Evolutionary conservation across 1,284 basidiomycete genomes (phyloP).

Genomic region (Coniferiporia weirii): DNA sequence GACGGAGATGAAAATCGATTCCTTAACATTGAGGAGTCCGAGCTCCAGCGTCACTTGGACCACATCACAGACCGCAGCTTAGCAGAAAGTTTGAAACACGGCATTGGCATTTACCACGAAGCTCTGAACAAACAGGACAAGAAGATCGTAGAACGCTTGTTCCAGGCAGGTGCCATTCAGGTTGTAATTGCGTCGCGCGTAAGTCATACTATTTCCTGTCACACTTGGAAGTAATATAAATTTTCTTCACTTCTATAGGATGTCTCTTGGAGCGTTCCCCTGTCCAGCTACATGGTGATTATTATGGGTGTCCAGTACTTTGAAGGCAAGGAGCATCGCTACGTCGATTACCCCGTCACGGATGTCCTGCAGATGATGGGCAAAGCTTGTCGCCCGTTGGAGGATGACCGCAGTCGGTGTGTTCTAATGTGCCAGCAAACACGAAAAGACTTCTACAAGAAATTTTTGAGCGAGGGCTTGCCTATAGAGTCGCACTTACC

Average conservation of each 20-base stretch:
- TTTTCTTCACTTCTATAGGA: constrained; percentile 46
- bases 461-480: constrained; percentile 95
- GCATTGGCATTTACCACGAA: constrained; percentile 96
- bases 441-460: constrained; percentile 97
- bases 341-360: constrained; percentile 96
- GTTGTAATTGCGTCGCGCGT: constrained; percentile 92
- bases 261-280: constrained; percentile 91
- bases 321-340: constrained; percentile 95
- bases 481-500: constrained; percentile 94
- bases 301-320: constrained; percentile 98
- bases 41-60: constrained; percentile 86
- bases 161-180: constrained; percentile 92
- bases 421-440: constrained; percentile 97
- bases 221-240: constrained; percentile 1
- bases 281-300: constrained; percentile 94
- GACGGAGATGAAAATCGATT: constrained; percentile 85
- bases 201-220: constrained; percentile 20
- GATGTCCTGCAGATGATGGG: constrained; percentile 99
- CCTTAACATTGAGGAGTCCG: constrained; percentile 82
- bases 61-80: constrained; percentile 78
- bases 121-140: constrained; percentile 90
- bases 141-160: constrained; percentile 89
- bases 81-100: constrained; percentile 80
- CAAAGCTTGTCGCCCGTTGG: constrained; percentile 81
- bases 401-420: constrained; percentile 86